Base-by-base conservation (phyloP, 2,329 filamentous ascomycete species). In the Aureobasidium musti region DNA sequence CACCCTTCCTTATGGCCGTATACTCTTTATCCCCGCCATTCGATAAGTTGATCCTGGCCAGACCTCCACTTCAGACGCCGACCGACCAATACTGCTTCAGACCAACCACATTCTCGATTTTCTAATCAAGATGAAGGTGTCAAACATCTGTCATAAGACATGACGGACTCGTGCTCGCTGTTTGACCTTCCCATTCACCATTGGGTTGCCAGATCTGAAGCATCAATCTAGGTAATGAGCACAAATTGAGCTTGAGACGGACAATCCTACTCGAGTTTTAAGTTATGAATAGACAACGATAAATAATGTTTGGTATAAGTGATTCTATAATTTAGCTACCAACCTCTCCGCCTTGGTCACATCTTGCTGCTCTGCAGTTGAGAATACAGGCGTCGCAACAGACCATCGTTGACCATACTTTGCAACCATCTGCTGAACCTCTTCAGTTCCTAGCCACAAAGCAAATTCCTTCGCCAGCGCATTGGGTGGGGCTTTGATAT, bases 371-470 rank as follows among this genome's bases (percentile, higher is more conserved):
- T 13, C 30, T 4, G 59, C 59, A 7, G 17, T 5, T 0, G 43
- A 50, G 5, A 63, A 63, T 5, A 63, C 30, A 14, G 59, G 59
- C 11, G 45, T 63, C 2, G 28, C 45, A 8, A 63, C 30, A 26
- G 53, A 37, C 71, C 71, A 72, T 26, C 67, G 37, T 59, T 41
- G 65, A 11, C 71, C 71, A 65, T 71, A 71, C 1, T 43, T 45
- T 23, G 47, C 11, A 4, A 72, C 56, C 11, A 71, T 66, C 3
- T 60, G 33, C 52, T 72, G 70, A 1, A 69, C 70, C 13, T 33
- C 43, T 2, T 30, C 3, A 17, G 60, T 61, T 0, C 33, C 59
- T 1, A 72, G 49, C 71, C 71, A 72, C 6, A 54, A 39, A n/a
- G 70, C 71, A 60, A 72, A 72, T 2, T 21, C 35, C 7, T 13